phyloP scores from a whole-genome alignment of 768 basidiomycete genomes.

The Dacryopinax spathularia region DNA sequence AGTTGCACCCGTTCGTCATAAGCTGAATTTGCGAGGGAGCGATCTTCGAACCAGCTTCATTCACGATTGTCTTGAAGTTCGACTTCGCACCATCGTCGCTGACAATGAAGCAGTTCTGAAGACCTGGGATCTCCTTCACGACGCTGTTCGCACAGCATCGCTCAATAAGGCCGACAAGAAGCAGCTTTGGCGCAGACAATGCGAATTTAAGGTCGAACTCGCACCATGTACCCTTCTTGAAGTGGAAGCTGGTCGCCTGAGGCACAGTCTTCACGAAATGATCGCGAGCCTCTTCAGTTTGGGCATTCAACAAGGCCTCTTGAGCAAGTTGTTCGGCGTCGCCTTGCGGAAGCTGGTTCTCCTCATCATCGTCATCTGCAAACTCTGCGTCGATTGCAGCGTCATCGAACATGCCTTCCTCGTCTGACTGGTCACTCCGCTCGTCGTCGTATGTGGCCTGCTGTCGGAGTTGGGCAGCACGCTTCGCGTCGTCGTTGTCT shows the following conservation, averaged over 20 bases:
- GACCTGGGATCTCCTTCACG: slow-evolving; percentile 78
- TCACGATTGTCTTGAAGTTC: slow-evolving; percentile 24
- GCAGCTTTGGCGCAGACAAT: slow-evolving; percentile 76
- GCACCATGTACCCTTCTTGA: slow-evolving; percentile 25
- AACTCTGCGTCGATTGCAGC: slow-evolving; percentile 49
- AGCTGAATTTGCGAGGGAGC: background rate
- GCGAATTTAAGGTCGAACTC: slow-evolving; percentile 45
- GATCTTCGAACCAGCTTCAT: background rate
- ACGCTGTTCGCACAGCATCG: slow-evolving; percentile 69
- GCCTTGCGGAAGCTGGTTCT: slow-evolving; percentile 24
- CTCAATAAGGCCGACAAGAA: slow-evolving; percentile 88
- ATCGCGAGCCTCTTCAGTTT: slow-evolving; percentile 20
- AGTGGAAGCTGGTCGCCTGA: slow-evolving; percentile 59
- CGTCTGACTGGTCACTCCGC: slow-evolving; percentile 37
- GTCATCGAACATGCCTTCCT: slow-evolving; percentile 33
- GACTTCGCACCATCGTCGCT: slow-evolving; percentile 44
- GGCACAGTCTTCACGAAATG: slow-evolving; percentile 36
- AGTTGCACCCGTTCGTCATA: slow-evolving; percentile 76
- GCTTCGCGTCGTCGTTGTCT: slow-evolving; percentile 69
- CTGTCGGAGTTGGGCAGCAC: slow-evolving; percentile 53
- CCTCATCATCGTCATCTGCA: slow-evolving; percentile 29
- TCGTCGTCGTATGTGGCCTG: slow-evolving; percentile 66
- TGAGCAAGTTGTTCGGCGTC: slow-evolving; percentile 29
- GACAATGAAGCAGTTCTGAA: slow-evolving; percentile 70
- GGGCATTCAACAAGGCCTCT: slow-evolving; percentile 32